These are phyloP conservation scores for Clitopilus hobsonii DNA, from an alignment of 768 basidiomycete species.

Conservation along the genomic window DNA sequence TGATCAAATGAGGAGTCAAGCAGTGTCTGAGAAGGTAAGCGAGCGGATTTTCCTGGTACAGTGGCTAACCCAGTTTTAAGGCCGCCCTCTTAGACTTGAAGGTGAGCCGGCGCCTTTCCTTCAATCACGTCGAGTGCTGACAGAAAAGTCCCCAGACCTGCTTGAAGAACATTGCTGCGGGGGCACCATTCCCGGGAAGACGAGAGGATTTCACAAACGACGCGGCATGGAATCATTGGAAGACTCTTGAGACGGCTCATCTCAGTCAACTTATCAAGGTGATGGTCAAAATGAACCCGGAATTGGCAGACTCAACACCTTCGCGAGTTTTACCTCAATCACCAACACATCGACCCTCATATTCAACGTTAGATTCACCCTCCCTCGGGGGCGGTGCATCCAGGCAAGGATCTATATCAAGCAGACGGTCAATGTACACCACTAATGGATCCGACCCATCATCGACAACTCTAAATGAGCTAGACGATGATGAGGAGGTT, in stretches of 20 bases:
- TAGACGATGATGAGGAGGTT: conserved; percentile 64
- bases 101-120: conserved; percentile 31
- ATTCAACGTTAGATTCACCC: conserved; percentile 36
- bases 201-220: conserved; percentile 84
- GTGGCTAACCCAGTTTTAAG: conserved; percentile 25
- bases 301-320: conserved; percentile 75
- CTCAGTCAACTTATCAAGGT: conserved; percentile 85
- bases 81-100: conserved; percentile 87
- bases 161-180: conserved; percentile 86
- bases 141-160: conserved; percentile 52
- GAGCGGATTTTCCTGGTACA: conserved; percentile 6
- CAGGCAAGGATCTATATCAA: conserved; percentile 62
- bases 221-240: conserved; percentile 82
- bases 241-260: conserved; percentile 72
- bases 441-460: conserved; percentile 22
- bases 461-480: conserved; percentile 31
- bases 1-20: conserved; percentile 50
- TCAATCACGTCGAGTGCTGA: conserved; percentile 10
- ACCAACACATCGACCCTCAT: conserved; percentile 47
- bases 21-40: conserved; percentile 72
- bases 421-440: conserved; percentile 56
- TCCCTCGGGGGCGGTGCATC: conserved; percentile 16
- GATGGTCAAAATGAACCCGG: conserved; percentile 84
- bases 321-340: conserved; percentile 38
- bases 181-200: conserved; percentile 77